These are phyloP conservation scores for Aspergillus sergii DNA, from an alignment of 2,329 filamentous ascomycete genomes.

Conservation along the genomic window DNA sequence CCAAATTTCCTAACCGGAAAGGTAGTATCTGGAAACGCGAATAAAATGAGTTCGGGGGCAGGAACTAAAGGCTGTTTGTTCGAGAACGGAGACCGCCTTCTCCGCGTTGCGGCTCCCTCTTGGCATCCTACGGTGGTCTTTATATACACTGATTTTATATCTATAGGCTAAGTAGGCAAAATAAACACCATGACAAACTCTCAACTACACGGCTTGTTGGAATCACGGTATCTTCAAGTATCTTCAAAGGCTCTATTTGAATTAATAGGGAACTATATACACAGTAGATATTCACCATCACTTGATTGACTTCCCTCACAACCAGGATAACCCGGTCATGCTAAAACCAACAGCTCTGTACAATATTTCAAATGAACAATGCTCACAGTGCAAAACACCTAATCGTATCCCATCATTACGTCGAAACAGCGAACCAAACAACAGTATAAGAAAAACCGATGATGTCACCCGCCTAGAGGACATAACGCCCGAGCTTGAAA, in stretches of 20 bases:
- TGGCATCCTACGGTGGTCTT: neutral
- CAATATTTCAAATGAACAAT: constrained; percentile 6
- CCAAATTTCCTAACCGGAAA: constrained; percentile 1
- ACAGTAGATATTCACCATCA: neutral
- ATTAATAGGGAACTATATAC: constrained; percentile 8
- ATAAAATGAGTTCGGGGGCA: neutral
- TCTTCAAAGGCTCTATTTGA: constrained; percentile 1
- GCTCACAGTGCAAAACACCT: constrained; percentile 18
- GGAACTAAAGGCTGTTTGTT: neutral
- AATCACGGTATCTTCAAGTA: neutral
- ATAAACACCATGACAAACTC: neutral
- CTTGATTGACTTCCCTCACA: neutral
- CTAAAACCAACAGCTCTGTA: constrained; percentile 5
- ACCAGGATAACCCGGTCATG: neutral
- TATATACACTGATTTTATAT: neutral
- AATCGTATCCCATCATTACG: constrained; percentile 40
- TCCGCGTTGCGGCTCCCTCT: constrained; percentile 16
- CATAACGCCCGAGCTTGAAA: constrained; percentile 30
- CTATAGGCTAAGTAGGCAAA: too few species aligned
- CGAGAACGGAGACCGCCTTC: constrained; percentile 15
- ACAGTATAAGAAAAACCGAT: constrained; percentile 20
- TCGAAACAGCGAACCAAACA: constrained; percentile 15
- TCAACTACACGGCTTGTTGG: neutral
- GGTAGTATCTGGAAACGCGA: neutral
- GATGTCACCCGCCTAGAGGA: constrained; percentile 19